These are phyloP conservation scores for Syncephalastrum contaminatum DNA, from an alignment of 371 early-diverging fungal species.

Conservation along the genomic window DNA sequence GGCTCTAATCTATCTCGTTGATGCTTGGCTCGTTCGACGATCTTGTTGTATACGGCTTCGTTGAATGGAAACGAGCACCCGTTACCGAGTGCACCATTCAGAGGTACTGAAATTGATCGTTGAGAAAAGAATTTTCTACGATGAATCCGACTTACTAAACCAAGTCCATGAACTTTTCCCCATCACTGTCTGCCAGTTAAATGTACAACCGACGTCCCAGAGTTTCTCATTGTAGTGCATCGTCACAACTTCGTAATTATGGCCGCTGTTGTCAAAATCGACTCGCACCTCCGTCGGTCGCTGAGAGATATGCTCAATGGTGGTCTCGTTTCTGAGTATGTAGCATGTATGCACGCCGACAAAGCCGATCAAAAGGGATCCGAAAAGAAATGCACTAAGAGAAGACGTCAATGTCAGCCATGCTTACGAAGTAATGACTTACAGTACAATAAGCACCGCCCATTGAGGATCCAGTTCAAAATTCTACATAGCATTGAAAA, in stretches of 20 bases:
- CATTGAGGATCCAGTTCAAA: slow-evolving; percentile 39
- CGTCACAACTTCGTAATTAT: slow-evolving; percentile 45
- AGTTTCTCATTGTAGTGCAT: slow-evolving; percentile 43
- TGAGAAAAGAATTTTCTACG: background rate
- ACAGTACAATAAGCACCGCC: slow-evolving; percentile 39
- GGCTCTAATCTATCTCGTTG: slow-evolving; percentile 27
- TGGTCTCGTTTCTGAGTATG: slow-evolving; percentile 54
- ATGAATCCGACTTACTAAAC: slow-evolving; percentile 35
- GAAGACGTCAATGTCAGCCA: background rate
- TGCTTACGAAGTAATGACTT: slow-evolving; percentile 10
- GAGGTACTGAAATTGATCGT: slow-evolving; percentile 26
- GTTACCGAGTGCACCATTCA: slow-evolving; percentile 42
- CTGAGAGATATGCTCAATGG: slow-evolving; percentile 53
- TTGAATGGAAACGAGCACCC: slow-evolving; percentile 54
- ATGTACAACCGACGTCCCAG: slow-evolving; percentile 40
- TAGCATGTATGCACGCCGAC: slow-evolving; percentile 48
- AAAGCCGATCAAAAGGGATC: slow-evolving; percentile 45
- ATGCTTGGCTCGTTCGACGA: slow-evolving; percentile 40
- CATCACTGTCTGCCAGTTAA: slow-evolving; percentile 50
- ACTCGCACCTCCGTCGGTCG: slow-evolving; percentile 41
- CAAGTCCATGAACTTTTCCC: slow-evolving; percentile 31
- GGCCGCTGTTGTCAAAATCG: slow-evolving; percentile 46
- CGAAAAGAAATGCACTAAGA: slow-evolving; percentile 37
- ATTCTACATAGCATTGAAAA: slow-evolving; percentile 6
- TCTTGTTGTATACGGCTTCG: slow-evolving; percentile 35